Evolutionary conservation across 1,139 yeast species (phyloP), one percentile per base, ranked within the genome.

Genomic region (Suhomyces bolitotheri): DNA sequence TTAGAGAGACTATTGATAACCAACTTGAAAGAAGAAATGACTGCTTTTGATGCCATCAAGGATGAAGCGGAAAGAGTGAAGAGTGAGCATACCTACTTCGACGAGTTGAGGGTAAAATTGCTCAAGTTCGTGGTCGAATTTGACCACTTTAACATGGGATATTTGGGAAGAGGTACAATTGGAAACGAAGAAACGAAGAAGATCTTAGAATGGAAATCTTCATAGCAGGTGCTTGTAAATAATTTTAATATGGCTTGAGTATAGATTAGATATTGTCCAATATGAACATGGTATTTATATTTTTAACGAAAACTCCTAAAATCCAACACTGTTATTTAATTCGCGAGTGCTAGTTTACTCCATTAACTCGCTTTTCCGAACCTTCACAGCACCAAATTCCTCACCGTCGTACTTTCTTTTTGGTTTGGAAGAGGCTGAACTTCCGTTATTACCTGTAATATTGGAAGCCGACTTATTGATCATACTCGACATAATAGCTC

Each of bases 1-100:
- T 47, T 76, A 26, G 79, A 75, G 41, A 61, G 84, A 29, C 75
- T 76, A 14, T 51, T 78, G 36, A 55, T 76, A 3, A 33, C 38
- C 3, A 61, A 63, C 39, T 38, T 64, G 22, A 50, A 52, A 19
- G 29, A 36, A 6, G 54, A 53, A n/a, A 36, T 49, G 5, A 41
- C 47, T 8, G 20, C 38, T 22, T 44, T 45, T 19, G 50, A 50
- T 22, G 19, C 36, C 3, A 43, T 46, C 13, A 34, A 43, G 12
- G 52, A 46, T 27, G 50, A 44, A 16, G 37, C 40, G 3, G 42
- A 40, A 15, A 43, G 42, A 35, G 30, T 41, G 13, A 34, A 27
- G 16, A 33, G 44, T 16, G 46, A 42, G 27, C 34, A 43, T 4
- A 44, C 45, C 2, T 52, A 47, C 29, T 41, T 47, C 23, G 43